A percentile compares a stretch with the other conserved stretches of the same genome.
These are phyloP conservation scores for Alternaria longipes DNA, from an alignment of 2,329 filamentous ascomycete genomes.

Conservation along the genomic window DNA sequence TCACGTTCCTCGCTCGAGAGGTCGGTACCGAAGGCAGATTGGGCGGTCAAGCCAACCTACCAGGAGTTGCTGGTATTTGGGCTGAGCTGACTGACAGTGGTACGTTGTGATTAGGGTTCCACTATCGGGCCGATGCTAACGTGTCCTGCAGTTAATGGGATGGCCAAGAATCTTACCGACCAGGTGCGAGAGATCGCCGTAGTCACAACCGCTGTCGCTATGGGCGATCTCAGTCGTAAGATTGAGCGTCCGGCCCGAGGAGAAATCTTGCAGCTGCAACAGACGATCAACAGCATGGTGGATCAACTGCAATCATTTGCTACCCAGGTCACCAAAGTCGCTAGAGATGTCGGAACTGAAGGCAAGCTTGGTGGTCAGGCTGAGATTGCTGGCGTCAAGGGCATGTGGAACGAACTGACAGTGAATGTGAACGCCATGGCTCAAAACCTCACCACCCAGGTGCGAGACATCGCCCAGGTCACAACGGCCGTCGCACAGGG, in stretches of 20 bases:
- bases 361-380: constrained; percentile 71
- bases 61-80: constrained; percentile 96
- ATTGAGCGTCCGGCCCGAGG: constrained; percentile 93
- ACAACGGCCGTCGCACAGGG: constrained; percentile 63
- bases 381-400: constrained; percentile 70
- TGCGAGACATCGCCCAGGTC: constrained; percentile 63
- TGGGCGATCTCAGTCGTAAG: constrained; percentile 93
- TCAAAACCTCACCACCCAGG: constrained; percentile 62
- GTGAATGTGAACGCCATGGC: constrained; percentile 65
- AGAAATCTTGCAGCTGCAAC: constrained; percentile 93
- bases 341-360: constrained; percentile 70
- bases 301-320: constrained; percentile 72
- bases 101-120: constrained; percentile 42
- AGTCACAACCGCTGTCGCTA: constrained; percentile 93
- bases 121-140: constrained; percentile 43
- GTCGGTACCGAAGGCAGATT: constrained; percentile 96
- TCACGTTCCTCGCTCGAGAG: constrained; percentile 91
- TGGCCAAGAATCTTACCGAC: constrained; percentile 97
- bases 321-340: constrained; percentile 71
- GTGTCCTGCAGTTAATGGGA: constrained; percentile 77
- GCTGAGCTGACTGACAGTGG: constrained; percentile 82
- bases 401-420: constrained; percentile 73
- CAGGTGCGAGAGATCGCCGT: constrained; percentile 98
- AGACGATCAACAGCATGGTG: constrained; percentile 79
- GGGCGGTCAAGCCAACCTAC: constrained; percentile 91